phyloP scores from a whole-genome alignment of 106 monocot genomes.

The Dendrobium nobile region DNA sequence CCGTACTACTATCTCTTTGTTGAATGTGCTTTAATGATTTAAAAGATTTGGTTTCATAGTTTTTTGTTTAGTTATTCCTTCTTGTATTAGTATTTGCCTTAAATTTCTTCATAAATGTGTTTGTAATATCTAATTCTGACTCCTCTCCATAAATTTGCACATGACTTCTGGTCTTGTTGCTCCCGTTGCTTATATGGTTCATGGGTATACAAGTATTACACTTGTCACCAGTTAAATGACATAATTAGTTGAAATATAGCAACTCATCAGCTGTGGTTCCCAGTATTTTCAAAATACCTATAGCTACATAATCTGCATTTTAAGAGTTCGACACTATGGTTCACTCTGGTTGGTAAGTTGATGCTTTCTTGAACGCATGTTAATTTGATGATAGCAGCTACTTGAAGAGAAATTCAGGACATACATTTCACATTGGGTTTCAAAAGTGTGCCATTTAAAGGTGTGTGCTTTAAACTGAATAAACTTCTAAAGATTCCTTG shows the following conservation, averaged over 20 bases:
- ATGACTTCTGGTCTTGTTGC: background rate
- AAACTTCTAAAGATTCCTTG: background rate
- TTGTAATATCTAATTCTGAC: background rate
- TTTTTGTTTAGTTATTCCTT: background rate
- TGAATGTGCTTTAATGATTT: background rate
- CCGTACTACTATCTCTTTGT: background rate
- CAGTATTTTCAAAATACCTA: background rate
- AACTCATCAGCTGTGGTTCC: background rate
- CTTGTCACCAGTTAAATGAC: background rate
- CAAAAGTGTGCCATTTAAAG: background rate
- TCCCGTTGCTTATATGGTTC: background rate
- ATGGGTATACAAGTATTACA: background rate
- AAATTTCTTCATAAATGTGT: background rate
- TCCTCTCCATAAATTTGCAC: background rate
- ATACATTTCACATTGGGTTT: background rate
- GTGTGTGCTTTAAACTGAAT: background rate
- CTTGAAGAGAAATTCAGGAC: background rate
- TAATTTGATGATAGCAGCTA: background rate
- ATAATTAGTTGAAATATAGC: background rate
- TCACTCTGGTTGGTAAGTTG: background rate
- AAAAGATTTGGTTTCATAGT: background rate
- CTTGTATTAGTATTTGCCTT: too few relatives aligned
- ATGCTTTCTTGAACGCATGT: background rate
- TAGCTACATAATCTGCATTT: background rate
- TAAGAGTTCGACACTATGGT: background rate